phyloP scores from a whole-genome alignment of 345 rosid genomes.

The Anacardium occidentale region DNA sequence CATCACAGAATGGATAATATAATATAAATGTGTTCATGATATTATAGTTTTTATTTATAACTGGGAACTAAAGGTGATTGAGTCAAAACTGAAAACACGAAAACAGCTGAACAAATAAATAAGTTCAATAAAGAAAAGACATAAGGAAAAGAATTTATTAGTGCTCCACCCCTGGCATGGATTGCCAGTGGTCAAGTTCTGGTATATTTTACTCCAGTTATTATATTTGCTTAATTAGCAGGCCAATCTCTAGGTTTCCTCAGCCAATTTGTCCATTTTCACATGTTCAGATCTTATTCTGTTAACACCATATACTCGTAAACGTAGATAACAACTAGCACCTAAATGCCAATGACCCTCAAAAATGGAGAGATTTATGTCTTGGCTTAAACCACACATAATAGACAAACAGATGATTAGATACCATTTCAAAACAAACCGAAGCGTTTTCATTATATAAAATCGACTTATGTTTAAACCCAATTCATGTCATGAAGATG shows the following conservation, averaged over 20 bases:
- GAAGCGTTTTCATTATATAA: not conserved
- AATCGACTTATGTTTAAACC: not conserved
- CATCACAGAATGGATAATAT: no score
- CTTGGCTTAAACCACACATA: conserved; percentile 2
- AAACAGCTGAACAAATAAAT: no score
- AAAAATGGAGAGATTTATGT: not conserved
- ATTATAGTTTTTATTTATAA: no score
- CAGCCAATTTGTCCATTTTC: not conserved
- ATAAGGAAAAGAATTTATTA: no score
- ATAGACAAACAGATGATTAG: not conserved
- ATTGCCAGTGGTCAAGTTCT: not conserved
- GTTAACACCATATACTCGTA: not conserved
- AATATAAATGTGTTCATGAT: no score
- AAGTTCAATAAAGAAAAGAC: no score
- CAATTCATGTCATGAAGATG: not conserved
- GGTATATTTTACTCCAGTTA: not conserved
- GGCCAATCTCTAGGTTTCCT: conserved; percentile 3
- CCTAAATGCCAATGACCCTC: not conserved
- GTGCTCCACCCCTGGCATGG: not conserved
- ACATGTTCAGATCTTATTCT: not conserved
- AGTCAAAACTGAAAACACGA: no score
- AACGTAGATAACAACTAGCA: not conserved
- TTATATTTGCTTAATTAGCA: not conserved
- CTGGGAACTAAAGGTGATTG: no score
- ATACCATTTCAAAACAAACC: not conserved